Base-by-base conservation (phyloP, 1,284 basidiomycete genomes). In the Nidula niveotomentosa region DNA sequence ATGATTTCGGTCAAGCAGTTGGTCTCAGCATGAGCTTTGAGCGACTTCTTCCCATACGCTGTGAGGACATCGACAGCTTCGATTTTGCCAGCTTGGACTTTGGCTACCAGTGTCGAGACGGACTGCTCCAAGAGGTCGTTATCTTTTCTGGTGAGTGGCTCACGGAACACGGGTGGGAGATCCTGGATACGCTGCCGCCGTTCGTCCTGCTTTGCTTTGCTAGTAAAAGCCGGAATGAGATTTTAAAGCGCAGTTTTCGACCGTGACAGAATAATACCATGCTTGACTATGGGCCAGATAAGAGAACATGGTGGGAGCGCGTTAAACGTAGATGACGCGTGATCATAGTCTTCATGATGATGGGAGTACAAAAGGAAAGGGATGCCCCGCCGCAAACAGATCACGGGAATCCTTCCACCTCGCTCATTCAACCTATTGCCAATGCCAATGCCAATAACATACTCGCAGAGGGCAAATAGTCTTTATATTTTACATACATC, bases 1-100 rank as follows among this genome's bases (percentile, higher is more conserved):
- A 85, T 76, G 36, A 85, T 67, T 63, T 84, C 82, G 2, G 83
- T 83, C 56, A 84, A 71, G 60, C 83, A 85, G 62, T 85, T 85
- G 10, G 81, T 83, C 48, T 69, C 73, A 33, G 66, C 67, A 58
- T 85, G 82, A 7, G 81, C 82, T 47, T 71, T 65, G n/a, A 84
- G 65, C 0, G 82, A 76, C 63, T 77, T 75, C 64, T 83, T 82
- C 23, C 75, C 71, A 60, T 80, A 85, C 0, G 79, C 78, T 3
- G 63, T 66, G 30, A 85, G 63, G 36, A 83, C 66, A 34, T 76
- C 72, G 3, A 64, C 48, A 2, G 83, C 76, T 33, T 73, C 68
- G 43, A 76, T 64, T 1, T 61, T 58, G 5, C 77, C 77, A 1
- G 63, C 58, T 50, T 78, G 74, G 3, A 84, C 77, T 23, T 67